Evolutionary conservation across 2,329 filamentous ascomycete species (phyloP).

Genomic region (Fusarium virguliforme): DNA sequence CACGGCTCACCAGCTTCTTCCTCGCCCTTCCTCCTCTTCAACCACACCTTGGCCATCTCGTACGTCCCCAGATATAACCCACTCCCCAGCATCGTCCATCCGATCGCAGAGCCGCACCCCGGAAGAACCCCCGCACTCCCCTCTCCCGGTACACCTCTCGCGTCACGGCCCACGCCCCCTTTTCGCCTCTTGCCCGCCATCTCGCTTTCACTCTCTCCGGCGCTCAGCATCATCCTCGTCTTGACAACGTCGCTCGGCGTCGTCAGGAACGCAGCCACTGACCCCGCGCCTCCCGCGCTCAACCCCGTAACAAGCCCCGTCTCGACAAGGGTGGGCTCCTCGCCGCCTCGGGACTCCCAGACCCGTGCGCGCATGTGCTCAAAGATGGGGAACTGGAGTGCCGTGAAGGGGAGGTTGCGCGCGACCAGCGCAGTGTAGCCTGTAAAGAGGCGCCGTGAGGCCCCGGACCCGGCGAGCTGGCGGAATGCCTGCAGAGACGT

Average conservation of each 20-base stretch:
- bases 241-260: slow-evolving; percentile 93
- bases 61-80: slow-evolving; percentile 91
- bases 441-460: slow-evolving; percentile 72
- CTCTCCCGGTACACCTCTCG: slow-evolving; percentile 76
- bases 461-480: slow-evolving; percentile 68
- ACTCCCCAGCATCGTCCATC: slow-evolving; percentile 87
- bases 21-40: slow-evolving; percentile 61
- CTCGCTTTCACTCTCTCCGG: slow-evolving; percentile 54
- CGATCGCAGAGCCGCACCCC: slow-evolving; percentile 80
- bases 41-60: slow-evolving; percentile 81
- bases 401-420: slow-evolving; percentile 89
- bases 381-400: slow-evolving; percentile 90
- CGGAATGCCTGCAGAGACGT: slow-evolving; percentile 67
- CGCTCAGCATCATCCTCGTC: slow-evolving; percentile 87
- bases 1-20: slow-evolving; percentile 57
- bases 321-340: slow-evolving; percentile 67
- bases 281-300: slow-evolving; percentile 82
- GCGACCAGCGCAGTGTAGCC: slow-evolving; percentile 88
- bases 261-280: slow-evolving; percentile 83
- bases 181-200: slow-evolving; percentile 52
- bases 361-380: slow-evolving; percentile 77
- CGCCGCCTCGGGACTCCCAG: slow-evolving; percentile 56
- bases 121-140: slow-evolving; percentile 82
- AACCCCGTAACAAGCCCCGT: slow-evolving; percentile 79
- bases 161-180: slow-evolving; percentile 72